Evolutionary conservation across 2,329 filamentous ascomycete genomes (phyloP).

Genomic region (Fusarium sp.): DNA sequence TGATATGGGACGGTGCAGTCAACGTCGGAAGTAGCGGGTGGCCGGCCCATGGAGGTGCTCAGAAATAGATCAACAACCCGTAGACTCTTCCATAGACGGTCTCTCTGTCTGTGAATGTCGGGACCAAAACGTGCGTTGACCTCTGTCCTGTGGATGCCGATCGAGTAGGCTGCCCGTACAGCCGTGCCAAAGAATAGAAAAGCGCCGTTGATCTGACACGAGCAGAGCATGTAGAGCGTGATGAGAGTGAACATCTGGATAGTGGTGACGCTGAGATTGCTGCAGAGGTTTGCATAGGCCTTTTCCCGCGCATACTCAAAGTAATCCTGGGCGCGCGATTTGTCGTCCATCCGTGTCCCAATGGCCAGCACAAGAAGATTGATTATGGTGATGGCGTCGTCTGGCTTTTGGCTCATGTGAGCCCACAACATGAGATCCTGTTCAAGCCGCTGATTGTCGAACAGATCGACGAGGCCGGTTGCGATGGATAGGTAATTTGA

Average conservation of each 20-base stretch:
- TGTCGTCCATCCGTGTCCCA: constrained; percentile 55
- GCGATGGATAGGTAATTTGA: constrained; percentile 53
- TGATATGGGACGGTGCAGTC: constrained; percentile 63
- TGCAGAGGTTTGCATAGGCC: constrained; percentile 56
- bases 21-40: constrained; percentile 62
- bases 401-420: constrained; percentile 44
- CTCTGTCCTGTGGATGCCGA: constrained; percentile 63
- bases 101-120: constrained; percentile 55
- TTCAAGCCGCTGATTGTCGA: constrained; percentile 52
- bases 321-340: constrained; percentile 54
- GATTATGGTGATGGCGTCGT: constrained; percentile 54
- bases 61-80: constrained; percentile 62
- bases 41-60: constrained; percentile 63
- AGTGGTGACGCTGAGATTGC: constrained; percentile 58
- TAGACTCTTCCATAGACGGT: constrained; percentile 64
- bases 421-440: constrained; percentile 57
- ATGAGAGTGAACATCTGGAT: constrained; percentile 61
- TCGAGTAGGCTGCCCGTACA: constrained; percentile 61
- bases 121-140: constrained; percentile 62
- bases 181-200: constrained; percentile 65
- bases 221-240: constrained; percentile 63
- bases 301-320: constrained; percentile 60
- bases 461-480: constrained; percentile 59
- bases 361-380: constrained; percentile 62
- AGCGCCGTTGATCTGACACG: constrained; percentile 64